Conservation (phyloP, 352 stramenopile species). For the Globisporangium sylvaticum region DNA sequence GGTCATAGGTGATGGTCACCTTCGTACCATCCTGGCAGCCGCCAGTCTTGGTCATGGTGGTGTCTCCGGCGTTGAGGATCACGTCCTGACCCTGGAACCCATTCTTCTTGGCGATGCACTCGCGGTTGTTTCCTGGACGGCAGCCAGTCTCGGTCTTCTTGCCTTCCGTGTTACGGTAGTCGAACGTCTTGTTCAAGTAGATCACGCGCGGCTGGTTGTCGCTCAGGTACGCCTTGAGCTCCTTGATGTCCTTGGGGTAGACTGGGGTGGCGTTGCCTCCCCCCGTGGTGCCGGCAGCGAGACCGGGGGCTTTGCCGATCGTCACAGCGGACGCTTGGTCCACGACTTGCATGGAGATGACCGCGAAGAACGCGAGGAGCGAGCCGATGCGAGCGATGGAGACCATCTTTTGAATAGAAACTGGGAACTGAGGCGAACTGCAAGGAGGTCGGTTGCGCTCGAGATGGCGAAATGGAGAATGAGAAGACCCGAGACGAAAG, state of each 20-base stretch:
- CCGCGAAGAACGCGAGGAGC: slow-evolving; percentile 2
- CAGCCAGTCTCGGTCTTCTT: slow-evolving; percentile 42
- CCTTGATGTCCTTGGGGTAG: slow-evolving; percentile 31
- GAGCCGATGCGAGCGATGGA: not conserved
- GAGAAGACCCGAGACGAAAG: not conserved
- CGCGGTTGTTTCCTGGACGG: slow-evolving; percentile 29
- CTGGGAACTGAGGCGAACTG: not conserved
- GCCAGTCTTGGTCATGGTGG: slow-evolving; percentile 33
- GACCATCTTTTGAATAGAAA: not conserved
- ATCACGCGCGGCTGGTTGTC: slow-evolving; percentile 42
- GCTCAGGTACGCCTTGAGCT: slow-evolving; percentile 43
- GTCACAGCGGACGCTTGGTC: not conserved
- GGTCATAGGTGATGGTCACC: slow-evolving; percentile 40
- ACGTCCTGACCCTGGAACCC: slow-evolving; percentile 46
- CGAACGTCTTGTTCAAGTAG: slow-evolving; percentile 41
- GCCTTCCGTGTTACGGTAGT: slow-evolving; percentile 45
- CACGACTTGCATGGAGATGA: not conserved
- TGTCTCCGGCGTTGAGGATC: slow-evolving; percentile 43
- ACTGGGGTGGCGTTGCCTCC: slow-evolving; percentile 27
- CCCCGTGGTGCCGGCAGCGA: slow-evolving; percentile 33
- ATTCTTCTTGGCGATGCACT: slow-evolving; percentile 51
- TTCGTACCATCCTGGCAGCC: slow-evolving; percentile 32
- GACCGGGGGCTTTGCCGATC: slow-evolving; percentile 13
- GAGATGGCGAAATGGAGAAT: not conserved
- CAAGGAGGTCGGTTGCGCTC: not conserved